Base-by-base conservation (phyloP, 768 basidiomycete species). In the Stropharia rugosoannulata region DNA sequence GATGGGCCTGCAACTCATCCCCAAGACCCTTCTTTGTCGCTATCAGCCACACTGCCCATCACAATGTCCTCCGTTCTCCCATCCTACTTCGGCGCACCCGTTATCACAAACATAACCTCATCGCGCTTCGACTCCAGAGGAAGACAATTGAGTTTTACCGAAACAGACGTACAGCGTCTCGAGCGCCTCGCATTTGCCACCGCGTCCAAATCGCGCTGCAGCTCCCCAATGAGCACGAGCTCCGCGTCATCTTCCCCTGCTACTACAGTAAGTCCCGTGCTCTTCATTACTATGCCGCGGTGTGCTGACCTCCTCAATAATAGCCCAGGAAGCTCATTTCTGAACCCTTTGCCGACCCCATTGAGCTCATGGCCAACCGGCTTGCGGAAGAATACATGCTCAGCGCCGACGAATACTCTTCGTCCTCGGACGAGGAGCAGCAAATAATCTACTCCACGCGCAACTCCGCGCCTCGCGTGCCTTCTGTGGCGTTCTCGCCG, bases 161-260 rank as follows among this genome's bases (percentile, higher is more conserved):
- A 84, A 67, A 75, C 75, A 1, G 63, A 66, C 19, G 63, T 73
- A 1, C 82, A 84, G 67, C 70, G 80, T 22, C 72, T 72, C 46
- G 78, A 80, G 56, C 80, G 82, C 58, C 69, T 76, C 55, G 80
- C 79, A n/a, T 82, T 83, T 60, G 64, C 80, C 42, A 77, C 77
- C 51, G 74, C 70, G 53, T 71, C 76, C 43, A 79, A 78, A 57
- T 76, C 67, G 51, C 61, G 57, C 38, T 62, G 58, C 55, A 47
- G 38, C 32, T 66, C 66, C 16, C 63, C 66, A 8, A 51, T 51
- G 1, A 64, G 61, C 38, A 56, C 44, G 2, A 51, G 40, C n/a
- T 51, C 49, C 12, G 49, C 57, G 19, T n/a, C 51, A 25, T 60
- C 61, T 41, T 62, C 65, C 8, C 53, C 54, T 3, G 54, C 60